Evolutionary conservation across 208 protist genomes (phyloP).

Genomic region (Herpetomonas tarakana): DNA sequence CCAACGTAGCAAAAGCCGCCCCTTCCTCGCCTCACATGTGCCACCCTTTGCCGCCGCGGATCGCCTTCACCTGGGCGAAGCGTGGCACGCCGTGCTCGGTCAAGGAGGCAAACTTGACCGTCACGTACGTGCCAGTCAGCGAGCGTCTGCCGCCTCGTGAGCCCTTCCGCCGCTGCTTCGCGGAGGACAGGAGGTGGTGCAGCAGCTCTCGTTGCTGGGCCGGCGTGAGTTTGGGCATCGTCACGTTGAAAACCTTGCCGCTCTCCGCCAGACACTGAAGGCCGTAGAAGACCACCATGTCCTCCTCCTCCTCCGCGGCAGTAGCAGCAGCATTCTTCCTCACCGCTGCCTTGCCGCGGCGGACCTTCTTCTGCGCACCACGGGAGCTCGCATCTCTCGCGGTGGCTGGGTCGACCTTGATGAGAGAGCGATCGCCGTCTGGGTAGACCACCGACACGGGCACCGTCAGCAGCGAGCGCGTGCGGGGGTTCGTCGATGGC

Average conservation of each 20-base stretch:
- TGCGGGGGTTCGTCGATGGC: conserved; percentile 62
- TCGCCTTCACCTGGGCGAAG: conserved; percentile 83
- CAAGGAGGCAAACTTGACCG: conserved; percentile 75
- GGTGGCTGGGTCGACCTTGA: conserved; percentile 21
- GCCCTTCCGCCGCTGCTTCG: conserved; percentile 2
- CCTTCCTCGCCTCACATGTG: no score
- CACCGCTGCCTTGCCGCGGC: background rate
- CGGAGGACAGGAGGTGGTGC: conserved; percentile 50
- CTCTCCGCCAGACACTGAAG: conserved; percentile 79
- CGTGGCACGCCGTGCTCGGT: conserved; percentile 84
- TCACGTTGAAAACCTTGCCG: conserved; percentile 76
- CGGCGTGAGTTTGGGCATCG: conserved; percentile 61
- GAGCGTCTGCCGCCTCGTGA: conserved; percentile 8
- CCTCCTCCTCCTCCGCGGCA: conserved; percentile 3
- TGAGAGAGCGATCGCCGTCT: conserved; percentile 13
- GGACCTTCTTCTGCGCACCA: no score
- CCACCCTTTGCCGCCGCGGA: conserved; percentile 86
- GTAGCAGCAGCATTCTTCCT: background rate
- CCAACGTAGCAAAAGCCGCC: no score
- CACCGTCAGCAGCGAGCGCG: conserved; percentile 53
- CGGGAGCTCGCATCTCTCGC: no score
- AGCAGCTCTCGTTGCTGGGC: conserved; percentile 58
- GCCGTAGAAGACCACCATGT: conserved; percentile 66
- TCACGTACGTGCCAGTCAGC: conserved; percentile 80
- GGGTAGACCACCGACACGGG: conserved; percentile 19